These are phyloP conservation scores for Ophiostoma piceae DNA, from an alignment of 2,329 filamentous ascomycete genomes.

Conservation along the genomic window DNA sequence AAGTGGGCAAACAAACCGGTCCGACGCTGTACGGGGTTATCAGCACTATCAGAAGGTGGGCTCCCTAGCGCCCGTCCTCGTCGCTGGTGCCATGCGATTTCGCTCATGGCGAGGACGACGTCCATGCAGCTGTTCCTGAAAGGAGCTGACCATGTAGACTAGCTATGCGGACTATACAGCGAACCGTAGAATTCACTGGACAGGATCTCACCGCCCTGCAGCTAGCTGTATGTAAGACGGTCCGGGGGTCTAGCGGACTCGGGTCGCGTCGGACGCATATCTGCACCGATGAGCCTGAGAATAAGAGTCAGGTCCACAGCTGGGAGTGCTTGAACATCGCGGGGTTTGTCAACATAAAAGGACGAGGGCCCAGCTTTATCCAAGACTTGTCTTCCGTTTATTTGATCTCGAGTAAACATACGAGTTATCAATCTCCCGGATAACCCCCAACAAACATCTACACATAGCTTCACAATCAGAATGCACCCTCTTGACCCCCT, in stretches of 20 bases:
- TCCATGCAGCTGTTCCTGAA: neutral
- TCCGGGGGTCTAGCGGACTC: neutral
- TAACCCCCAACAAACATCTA: neutral
- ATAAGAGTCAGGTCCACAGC: neutral
- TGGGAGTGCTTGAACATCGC: neutral
- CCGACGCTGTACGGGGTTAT: neutral
- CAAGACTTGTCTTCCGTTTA: too few species aligned
- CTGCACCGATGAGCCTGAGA: neutral
- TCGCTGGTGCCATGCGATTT: neutral
- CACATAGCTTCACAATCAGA: neutral
- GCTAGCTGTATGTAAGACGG: neutral
- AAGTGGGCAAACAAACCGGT: slow-evolving; percentile 7
- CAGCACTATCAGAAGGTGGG: neutral
- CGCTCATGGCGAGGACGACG: neutral
- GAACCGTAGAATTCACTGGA: neutral
- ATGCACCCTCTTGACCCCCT: slow-evolving; percentile 21
- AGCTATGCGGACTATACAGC: neutral
- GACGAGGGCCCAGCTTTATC: neutral
- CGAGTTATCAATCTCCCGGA: neutral
- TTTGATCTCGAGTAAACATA: neutral
- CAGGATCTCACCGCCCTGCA: slow-evolving; percentile 7
- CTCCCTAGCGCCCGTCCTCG: neutral
- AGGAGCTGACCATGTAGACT: neutral
- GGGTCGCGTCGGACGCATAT: slow-evolving; percentile 5
- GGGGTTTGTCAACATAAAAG: neutral